A percentile compares a stretch with the other conserved stretches of the same genome.
phyloP scores from a whole-genome alignment of 768 basidiomycete genomes.

The Trametes coccinea region DNA sequence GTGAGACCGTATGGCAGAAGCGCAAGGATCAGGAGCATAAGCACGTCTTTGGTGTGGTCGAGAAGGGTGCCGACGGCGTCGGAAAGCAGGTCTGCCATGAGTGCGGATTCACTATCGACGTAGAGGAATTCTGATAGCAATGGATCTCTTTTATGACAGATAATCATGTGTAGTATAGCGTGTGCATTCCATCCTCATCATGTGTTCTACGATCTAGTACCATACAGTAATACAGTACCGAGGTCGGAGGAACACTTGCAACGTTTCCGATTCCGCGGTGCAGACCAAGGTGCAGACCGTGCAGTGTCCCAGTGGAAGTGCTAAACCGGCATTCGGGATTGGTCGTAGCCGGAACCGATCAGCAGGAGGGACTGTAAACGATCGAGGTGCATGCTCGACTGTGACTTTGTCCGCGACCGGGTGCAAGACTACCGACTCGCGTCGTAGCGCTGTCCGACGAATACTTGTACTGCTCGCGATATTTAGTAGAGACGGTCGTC shows the following conservation, averaged over 20 bases:
- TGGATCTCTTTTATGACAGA: not conserved
- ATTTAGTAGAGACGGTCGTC: not conserved
- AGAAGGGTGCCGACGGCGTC: conserved; percentile 52
- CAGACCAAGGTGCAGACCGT: too few species aligned
- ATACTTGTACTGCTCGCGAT: too few species aligned
- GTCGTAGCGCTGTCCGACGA: too few species aligned
- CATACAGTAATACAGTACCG: too few species aligned
- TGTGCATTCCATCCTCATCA: not conserved
- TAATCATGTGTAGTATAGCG: not conserved
- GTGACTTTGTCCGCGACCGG: not conserved
- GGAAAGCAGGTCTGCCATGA: conserved; percentile 78
- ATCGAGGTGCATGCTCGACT: too few species aligned
- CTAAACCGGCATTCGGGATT: not conserved
- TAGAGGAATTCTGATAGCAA: conserved; percentile 68
- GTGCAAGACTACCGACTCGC: too few species aligned
- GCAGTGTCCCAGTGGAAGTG: not conserved
- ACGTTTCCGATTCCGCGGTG: too few species aligned
- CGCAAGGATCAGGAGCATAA: conserved; percentile 86
- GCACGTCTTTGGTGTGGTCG: conserved; percentile 73
- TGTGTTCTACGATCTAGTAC: too few species aligned
- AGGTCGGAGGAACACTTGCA: too few species aligned
- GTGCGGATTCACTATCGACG: conserved; percentile 90
- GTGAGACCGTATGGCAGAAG: conserved; percentile 88
- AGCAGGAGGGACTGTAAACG: not conserved
- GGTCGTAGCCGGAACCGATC: conserved; percentile 7